phyloP scores from a whole-genome alignment of 2,329 filamentous ascomycete species.

The Daldinia sp. region DNA sequence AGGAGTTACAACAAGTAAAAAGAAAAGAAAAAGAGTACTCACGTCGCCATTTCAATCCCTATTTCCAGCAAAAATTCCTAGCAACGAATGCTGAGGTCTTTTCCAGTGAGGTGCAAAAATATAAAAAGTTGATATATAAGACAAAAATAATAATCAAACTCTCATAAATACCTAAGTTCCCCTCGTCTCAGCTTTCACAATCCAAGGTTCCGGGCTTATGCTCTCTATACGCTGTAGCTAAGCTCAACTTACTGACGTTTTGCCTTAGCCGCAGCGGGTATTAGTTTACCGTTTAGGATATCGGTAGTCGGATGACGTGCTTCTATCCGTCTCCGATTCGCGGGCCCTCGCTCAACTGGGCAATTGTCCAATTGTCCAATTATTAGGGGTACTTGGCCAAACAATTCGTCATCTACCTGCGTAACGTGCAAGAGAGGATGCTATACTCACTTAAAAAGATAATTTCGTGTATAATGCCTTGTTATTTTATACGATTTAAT shows the following conservation, averaged over 20 bases:
- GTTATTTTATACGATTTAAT: neutral
- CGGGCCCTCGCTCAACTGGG: constrained; percentile 30
- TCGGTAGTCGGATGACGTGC: constrained; percentile 44
- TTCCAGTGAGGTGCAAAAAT: neutral
- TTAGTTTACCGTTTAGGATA: constrained; percentile 38
- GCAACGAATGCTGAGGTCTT: neutral
- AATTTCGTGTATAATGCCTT: too few relatives aligned
- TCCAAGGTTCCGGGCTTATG: neutral
- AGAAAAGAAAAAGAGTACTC: constrained; percentile 32
- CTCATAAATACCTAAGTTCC: constrained; percentile 10
- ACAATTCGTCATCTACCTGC: neutral
- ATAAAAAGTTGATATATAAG: too few relatives aligned
- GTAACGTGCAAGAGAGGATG: constrained; percentile 7
- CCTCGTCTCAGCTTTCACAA: neutral
- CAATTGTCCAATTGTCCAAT: constrained; percentile 16
- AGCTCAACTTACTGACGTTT: constrained; percentile 12
- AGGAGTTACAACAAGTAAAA: constrained; percentile 6
- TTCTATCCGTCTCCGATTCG: constrained; percentile 40
- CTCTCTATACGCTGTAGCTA: neutral
- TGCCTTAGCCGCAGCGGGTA: constrained; percentile 37
- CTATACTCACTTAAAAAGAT: neutral
- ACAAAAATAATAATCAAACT: constrained; percentile 15
- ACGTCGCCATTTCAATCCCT: constrained; percentile 50
- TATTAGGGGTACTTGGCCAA: neutral
- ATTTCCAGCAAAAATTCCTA: constrained; percentile 5